Evolutionary conservation across 305 asterid genomes (phyloP).

Genomic region (Plantago coronopus): DNA sequence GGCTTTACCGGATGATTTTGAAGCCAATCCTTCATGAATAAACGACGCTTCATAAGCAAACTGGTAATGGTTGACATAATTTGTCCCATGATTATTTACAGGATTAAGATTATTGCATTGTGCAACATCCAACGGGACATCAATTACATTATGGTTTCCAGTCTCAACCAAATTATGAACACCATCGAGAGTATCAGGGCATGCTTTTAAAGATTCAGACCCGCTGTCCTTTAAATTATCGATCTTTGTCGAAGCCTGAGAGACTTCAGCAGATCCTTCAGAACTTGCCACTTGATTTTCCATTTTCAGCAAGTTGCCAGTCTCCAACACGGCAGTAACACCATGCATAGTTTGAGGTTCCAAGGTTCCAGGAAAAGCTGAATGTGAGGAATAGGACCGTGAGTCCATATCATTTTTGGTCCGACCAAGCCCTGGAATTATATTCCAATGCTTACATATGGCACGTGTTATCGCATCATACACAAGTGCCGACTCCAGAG

Average conservation of each 20-base stretch:
- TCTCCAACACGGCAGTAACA: slow-evolving; percentile 30
- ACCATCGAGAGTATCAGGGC: slow-evolving; percentile 36
- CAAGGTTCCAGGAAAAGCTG: slow-evolving; percentile 31
- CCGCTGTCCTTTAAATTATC: slow-evolving; percentile 29
- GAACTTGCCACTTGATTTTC: slow-evolving; percentile 55
- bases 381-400: slow-evolving; percentile 32
- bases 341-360: slow-evolving; percentile 26
- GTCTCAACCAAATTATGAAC: slow-evolving; percentile 28
- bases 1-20: slow-evolving; percentile 47
- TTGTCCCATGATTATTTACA: slow-evolving; percentile 24
- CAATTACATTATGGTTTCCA: slow-evolving; percentile 27
- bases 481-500: slow-evolving; percentile 44
- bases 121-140: slow-evolving; percentile 24
- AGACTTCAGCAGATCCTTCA: slow-evolving; percentile 71
- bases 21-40: slow-evolving; percentile 46
- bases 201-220: slow-evolving; percentile 28
- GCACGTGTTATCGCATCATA: slow-evolving; percentile 44
- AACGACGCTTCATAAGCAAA: slow-evolving; percentile 64
- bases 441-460: slow-evolving; percentile 55
- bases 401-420: slow-evolving; percentile 36
- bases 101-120: slow-evolving; percentile 27
- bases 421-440: slow-evolving; percentile 43
- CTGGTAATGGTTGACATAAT: slow-evolving; percentile 63
- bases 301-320: slow-evolving; percentile 36
- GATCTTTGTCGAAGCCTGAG: slow-evolving; percentile 45